Evolutionary conservation across 805 yeast species (phyloP), one percentile per base, ranked within the genome.

Genomic region (Spathaspora hagerdaliae): DNA sequence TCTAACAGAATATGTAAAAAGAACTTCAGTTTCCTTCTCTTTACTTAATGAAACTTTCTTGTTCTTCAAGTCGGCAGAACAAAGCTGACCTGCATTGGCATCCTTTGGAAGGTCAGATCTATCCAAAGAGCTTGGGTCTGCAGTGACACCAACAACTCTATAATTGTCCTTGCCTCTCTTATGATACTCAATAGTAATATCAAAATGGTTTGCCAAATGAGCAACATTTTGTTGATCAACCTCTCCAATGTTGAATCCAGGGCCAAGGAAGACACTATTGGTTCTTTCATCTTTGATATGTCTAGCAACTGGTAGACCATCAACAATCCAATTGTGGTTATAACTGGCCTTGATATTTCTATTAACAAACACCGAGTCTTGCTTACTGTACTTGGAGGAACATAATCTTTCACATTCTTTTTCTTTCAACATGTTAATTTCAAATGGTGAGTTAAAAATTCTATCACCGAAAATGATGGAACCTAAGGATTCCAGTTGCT

Each of bases 391-490:
- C 2, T 75, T 56, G 2, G 76, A 46, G 1, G 74, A 55, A 68
- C 99, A 94, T 44, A 91, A 69, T n/a, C 61, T 54, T 44, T 73
- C 73, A 72, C 99, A 94, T 5, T 74, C 63, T 57, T 77, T 76
- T 51, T 87, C 79, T 60, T 86, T 77, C 51, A 86, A 74, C 96
- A 94, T 87, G 33, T 79, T 74, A 50, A 94, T 69, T 42, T 83
- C 79, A 58, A 87, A 89, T 6, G 98, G 97, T 8, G 98, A 90
- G 58, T 87, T 83, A 73, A 87, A 90, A 51, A 94, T 90, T 61
- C 99, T 77, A 67, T 94, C 99, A 52, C 99, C 99, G 63, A 94
- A 90, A 47, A 94, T 77, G 53, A 94, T 85, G 2, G 97, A 84
- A 7, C 99, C 99, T 43, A 94, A 74, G 9, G 95, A 84, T 67